A percentile compares a stretch with the other conserved stretches of the same genome.
These are phyloP conservation scores for Nemania sp. DNA, from an alignment of 2,329 filamentous ascomycete species.

Conservation along the genomic window DNA sequence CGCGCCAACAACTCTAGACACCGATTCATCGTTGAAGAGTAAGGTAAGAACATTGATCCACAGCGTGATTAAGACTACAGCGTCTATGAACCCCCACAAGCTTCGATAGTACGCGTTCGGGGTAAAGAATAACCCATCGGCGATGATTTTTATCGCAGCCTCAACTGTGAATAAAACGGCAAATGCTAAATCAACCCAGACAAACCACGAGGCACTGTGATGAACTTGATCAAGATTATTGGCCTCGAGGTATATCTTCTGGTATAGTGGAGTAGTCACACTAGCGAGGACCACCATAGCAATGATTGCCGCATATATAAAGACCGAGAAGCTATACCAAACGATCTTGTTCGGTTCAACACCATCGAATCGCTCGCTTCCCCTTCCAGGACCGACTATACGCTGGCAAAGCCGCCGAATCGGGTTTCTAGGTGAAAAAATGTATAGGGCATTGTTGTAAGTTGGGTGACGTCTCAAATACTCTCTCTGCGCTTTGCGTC, in stretches of 20 bases:
- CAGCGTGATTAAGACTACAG: slow-evolving; percentile 84
- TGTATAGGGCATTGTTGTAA: slow-evolving; percentile 90
- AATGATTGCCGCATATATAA: slow-evolving; percentile 92
- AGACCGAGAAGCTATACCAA: slow-evolving; percentile 92
- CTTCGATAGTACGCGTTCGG: slow-evolving; percentile 96
- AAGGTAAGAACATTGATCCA: slow-evolving; percentile 94
- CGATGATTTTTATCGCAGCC: slow-evolving; percentile 88
- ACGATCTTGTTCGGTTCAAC: slow-evolving; percentile 84
- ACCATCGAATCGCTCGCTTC: slow-evolving; percentile 84
- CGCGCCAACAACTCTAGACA: slow-evolving; percentile 89
- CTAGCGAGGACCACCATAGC: slow-evolving; percentile 98
- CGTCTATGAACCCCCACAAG: slow-evolving; percentile 96
- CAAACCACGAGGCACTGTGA: slow-evolving; percentile 82
- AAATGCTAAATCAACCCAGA: slow-evolving; percentile 91
- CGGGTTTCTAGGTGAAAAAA: slow-evolving; percentile 79
- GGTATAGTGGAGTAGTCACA: slow-evolving; percentile 91
- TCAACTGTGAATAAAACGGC: slow-evolving; percentile 85
- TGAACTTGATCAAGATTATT: slow-evolving; percentile 46
- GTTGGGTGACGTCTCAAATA: slow-evolving; percentile 84
- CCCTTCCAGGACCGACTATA: slow-evolving; percentile 88
- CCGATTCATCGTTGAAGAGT: slow-evolving; percentile 77
- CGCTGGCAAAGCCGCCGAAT: slow-evolving; percentile 83
- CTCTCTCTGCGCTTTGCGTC: slow-evolving; percentile 87
- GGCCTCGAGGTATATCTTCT: slow-evolving; percentile 78
- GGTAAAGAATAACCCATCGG: slow-evolving; percentile 94